Base-by-base conservation (phyloP, 2,329 filamentous ascomycete genomes). In the Alternaria burnsii region DNA sequence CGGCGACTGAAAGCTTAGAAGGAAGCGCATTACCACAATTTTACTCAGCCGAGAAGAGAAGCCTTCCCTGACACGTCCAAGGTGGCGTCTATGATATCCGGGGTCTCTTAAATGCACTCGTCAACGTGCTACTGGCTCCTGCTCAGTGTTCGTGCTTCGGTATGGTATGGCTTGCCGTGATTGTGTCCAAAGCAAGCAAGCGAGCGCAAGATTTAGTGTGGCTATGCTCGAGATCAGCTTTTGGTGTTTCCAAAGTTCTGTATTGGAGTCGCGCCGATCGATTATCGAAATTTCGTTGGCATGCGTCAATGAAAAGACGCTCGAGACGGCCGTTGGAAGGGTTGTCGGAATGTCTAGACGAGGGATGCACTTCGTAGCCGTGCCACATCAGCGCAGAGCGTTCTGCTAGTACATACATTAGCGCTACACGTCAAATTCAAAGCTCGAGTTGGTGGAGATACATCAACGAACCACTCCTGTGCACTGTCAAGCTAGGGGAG, bases 361-460 rank as follows among this genome's bases (percentile, higher is more conserved):
- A 43, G 38, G 11, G 8, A 51, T 38, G 24, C 34, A 48, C 32
- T 48, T 43, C 38, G 52, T 51, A 42, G 44, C 36, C 44, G 36
- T 44, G 52, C 43, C 52, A 55, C 43, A 46, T 38, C n/a, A 36
- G 9, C 50, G 57, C 57, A 58, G 47, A 52, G 18, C 20, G 20
- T 36, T n/a, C 18, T 18, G 43, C 44, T 30, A 44, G 38, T 28
- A 34, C 57, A 51, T 34, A 55, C 38, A 36, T 48, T 55, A 59
- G 57, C 52, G 52, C 43, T 55, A 59, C 36, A 32, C 38, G 34
- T 26, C 20, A 22, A 50, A 48, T 38, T 22, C 30, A 26, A 26
- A 16, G 22, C 28, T 22, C 24, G 36, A 46, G 16, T 46, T 44
- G 38, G 40, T 51, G 24, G 46, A 40, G 26, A 26, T 22, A 28